Base-by-base conservation (phyloP, 2,329 filamentous ascomycete species). In the Neonectria ditissima region DNA sequence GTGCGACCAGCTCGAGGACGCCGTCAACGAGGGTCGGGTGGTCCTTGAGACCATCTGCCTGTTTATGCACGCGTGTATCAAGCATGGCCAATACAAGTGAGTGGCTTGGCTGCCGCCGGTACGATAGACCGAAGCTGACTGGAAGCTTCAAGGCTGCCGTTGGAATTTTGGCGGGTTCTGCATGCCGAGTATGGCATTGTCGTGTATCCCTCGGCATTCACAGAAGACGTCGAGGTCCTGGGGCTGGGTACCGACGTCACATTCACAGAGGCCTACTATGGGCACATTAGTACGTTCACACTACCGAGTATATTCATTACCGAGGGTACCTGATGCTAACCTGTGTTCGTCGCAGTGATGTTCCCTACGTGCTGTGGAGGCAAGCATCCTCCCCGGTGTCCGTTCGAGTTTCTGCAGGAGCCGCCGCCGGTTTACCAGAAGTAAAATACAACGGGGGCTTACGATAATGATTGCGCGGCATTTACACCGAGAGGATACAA, bases 121-220 rank as follows among this genome's bases (percentile, higher is more conserved):
- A 16, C 20, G 18, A 11, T 26, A 20, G 28, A 20, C 44, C 65
- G 13, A 71, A 26, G 11, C 51, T 70, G 13, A 72, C 34, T 4
- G 41, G 9, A 4, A 18, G 1, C 22, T 2, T 1, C 2, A 8
- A 80, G 79, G 34, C 63, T 80, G 14, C 79, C 79, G 11, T 65
- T 73, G 2, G 76, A 77, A 55, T 80, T 80, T 55, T 80, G 79
- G 79, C 68, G 75, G 26, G 70, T 80, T 8, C 70, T 80, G 14
- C 77, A 80, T 34, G 62, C 72, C 7, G 78, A 80, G 53, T 80
- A 79, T 28, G 79, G 79, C 41, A 80, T 80, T 45, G 68, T 80
- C n/a, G 76, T 80, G 22, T 80, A 80, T 55, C 79, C 79, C 3
- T 79, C 78, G 1, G 79, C 79, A 4, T 67, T 80, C 59, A 78